Percentiles rank a stretch among this genome's conserved stretches.
Evolutionary conservation across 768 basidiomycete species (phyloP).

Genomic region (Rhodotorula toruloides): DNA sequence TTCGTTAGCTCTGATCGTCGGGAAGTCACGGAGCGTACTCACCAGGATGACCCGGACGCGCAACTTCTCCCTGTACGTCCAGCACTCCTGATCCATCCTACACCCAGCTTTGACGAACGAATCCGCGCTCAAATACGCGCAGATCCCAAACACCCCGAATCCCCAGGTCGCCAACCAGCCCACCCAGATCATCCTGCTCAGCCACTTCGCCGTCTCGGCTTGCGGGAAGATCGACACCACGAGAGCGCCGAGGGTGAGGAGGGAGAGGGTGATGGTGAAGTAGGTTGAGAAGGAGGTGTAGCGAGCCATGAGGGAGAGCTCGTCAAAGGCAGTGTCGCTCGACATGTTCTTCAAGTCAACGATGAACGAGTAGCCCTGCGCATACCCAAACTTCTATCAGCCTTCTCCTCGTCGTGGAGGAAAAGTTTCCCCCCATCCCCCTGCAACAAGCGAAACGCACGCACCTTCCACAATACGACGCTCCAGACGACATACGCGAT

Average conservation of each 20-base stretch:
- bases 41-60: conserved; percentile 15
- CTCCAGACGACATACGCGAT: conserved; percentile 2
- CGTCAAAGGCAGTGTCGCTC: not conserved
- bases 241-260: conserved; percentile 2
- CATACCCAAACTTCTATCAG: too few species aligned
- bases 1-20: not conserved
- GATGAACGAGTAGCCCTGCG: not conserved
- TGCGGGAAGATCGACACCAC: conserved; percentile 13
- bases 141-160: conserved; percentile 16
- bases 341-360: not conserved
- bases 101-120: not conserved
- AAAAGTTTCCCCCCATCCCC: too few species aligned
- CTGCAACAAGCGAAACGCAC: not conserved
- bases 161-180: conserved; percentile 19
- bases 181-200: conserved; percentile 15
- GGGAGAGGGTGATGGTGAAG: conserved; percentile 1
- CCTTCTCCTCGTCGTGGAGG: too few species aligned
- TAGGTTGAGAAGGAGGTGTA: not conserved
- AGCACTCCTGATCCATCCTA: not conserved
- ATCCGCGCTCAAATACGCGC: not conserved
- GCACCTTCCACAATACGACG: not conserved
- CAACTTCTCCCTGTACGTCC: not conserved
- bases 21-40: rapidly evolving
- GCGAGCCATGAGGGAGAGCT: conserved; percentile 5
- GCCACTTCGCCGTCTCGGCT: conserved; percentile 11